phyloP scores from a whole-genome alignment of 164 flowering plant species.

The Vitis riparia region DNA sequence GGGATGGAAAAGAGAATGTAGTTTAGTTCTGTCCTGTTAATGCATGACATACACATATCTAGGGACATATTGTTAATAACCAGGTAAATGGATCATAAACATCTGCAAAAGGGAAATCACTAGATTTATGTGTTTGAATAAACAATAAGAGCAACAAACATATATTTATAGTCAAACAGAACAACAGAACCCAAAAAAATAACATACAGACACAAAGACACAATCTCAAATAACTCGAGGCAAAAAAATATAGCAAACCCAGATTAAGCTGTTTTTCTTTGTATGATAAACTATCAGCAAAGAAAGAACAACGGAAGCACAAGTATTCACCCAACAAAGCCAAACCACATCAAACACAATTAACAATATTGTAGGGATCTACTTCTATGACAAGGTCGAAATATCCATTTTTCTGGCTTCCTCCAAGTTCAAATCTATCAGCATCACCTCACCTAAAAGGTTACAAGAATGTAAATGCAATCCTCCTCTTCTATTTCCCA shows the following conservation, averaged over 20 bases:
- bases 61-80: neutral
- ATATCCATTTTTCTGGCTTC: neutral
- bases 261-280: too few relatives aligned
- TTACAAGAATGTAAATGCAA: neutral
- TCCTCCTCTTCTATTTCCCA: neutral
- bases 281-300: neutral
- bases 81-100: neutral
- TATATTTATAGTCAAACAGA: neutral
- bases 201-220: too few relatives aligned
- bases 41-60: neutral
- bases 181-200: too few relatives aligned
- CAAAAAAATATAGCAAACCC: too few relatives aligned
- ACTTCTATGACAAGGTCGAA: neutral
- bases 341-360: neutral
- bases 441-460: neutral
- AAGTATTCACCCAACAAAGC: neutral
- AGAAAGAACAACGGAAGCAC: neutral
- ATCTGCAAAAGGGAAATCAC: neutral
- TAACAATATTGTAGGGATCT: neutral
- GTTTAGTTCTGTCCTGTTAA: constrained; percentile 4
- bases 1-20: neutral
- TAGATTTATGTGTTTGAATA: neutral
- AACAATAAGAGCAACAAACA: neutral
- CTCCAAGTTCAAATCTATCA: neutral
- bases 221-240: too few relatives aligned